A percentile compares a stretch with the other conserved stretches of the same genome.
Conservation (phyloP, 805 yeast species). For the Kodamaea jinghongensis region DNA sequence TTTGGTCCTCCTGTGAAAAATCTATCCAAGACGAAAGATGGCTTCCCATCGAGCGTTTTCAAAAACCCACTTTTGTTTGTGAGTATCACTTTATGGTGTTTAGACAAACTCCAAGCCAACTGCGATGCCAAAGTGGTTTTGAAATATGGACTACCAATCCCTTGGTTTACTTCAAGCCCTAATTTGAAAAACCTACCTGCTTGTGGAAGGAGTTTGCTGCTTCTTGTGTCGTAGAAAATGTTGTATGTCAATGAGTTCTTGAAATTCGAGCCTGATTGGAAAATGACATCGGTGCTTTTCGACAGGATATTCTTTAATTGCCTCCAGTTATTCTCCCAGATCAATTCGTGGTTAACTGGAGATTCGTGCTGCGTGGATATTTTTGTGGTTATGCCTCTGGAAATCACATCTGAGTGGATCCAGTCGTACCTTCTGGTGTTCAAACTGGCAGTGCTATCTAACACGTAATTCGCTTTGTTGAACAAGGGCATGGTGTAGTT, state of each 20-base stretch:
- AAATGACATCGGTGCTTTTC: constrained; percentile 27
- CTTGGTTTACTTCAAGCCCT: constrained; percentile 32
- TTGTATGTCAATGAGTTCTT: constrained; percentile 45
- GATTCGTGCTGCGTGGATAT: constrained; percentile 35
- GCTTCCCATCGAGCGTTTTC: constrained; percentile 16
- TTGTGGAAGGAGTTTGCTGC: constrained; percentile 42
- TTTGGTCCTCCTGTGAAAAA: constrained; percentile 61
- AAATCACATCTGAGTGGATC: constrained; percentile 44
- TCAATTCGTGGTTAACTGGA: constrained; percentile 47
- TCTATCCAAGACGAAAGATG: constrained; percentile 46
- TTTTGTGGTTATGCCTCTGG: constrained; percentile 43
- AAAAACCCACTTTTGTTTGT: constrained; percentile 35
- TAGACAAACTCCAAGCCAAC: constrained; percentile 18
- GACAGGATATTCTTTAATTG: constrained; percentile 30
- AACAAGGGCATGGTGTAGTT: constrained; percentile 46
- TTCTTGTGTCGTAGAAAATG: constrained; percentile 43
- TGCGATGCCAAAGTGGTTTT: constrained; percentile 43
- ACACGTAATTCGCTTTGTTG: constrained; percentile 38
- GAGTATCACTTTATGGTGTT: constrained; percentile 17
- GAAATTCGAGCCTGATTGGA: constrained; percentile 45
- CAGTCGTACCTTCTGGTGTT: constrained; percentile 49
- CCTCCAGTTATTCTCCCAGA: constrained; percentile 44
- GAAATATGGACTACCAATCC: constrained; percentile 32
- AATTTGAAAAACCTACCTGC: constrained; percentile 37
- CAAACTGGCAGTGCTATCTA: constrained; percentile 39